A percentile compares a stretch with the other conserved stretches of the same genome.
phyloP scores from a whole-genome alignment of 2,329 filamentous ascomycete genomes.

The Pyrenophora tritici-repentis region DNA sequence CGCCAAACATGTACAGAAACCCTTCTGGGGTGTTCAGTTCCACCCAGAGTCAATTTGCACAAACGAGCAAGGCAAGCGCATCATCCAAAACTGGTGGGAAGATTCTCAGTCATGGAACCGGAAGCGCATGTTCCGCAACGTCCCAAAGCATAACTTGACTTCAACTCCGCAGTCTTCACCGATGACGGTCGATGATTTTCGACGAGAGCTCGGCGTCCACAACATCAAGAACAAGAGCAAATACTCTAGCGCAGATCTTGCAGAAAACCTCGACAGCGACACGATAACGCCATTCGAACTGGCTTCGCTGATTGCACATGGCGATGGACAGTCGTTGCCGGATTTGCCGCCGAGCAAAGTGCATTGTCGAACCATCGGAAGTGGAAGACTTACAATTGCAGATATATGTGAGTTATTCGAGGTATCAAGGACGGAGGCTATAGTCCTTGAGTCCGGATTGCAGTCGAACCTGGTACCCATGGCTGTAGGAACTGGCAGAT shows the following conservation, averaged over 20 bases:
- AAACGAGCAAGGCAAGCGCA: constrained; percentile 64
- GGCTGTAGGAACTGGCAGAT: constrained; percentile 61
- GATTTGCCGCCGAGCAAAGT: constrained; percentile 35
- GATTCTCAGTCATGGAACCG: constrained; percentile 62
- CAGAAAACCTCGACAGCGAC: constrained; percentile 15
- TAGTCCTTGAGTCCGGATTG: constrained; percentile 55
- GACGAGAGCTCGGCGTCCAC: constrained; percentile 23
- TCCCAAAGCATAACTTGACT: constrained; percentile 11
- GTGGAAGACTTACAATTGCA: constrained; percentile 43
- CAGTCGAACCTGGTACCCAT: constrained; percentile 49
- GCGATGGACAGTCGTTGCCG: constrained; percentile 29
- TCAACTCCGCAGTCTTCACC: constrained; percentile 19
- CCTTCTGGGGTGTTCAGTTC: constrained; percentile 88
- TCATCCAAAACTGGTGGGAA: constrained; percentile 78
- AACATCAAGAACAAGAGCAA: constrained; percentile 11
- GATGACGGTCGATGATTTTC: constrained; percentile 26
- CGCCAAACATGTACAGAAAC: constrained; percentile 67
- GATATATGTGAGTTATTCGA: constrained; percentile 46
- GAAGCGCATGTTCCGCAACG: constrained; percentile 21
- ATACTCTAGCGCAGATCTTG: constrained; percentile 8
- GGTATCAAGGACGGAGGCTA: constrained; percentile 42
- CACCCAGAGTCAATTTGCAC: constrained; percentile 91
- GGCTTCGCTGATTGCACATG: constrained; percentile 35
- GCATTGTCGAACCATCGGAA: constrained; percentile 42
- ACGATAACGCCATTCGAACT: constrained; percentile 28